Evolutionary conservation across 805 yeast genomes (phyloP).

Genomic region (Myxozyma mucilagina): DNA sequence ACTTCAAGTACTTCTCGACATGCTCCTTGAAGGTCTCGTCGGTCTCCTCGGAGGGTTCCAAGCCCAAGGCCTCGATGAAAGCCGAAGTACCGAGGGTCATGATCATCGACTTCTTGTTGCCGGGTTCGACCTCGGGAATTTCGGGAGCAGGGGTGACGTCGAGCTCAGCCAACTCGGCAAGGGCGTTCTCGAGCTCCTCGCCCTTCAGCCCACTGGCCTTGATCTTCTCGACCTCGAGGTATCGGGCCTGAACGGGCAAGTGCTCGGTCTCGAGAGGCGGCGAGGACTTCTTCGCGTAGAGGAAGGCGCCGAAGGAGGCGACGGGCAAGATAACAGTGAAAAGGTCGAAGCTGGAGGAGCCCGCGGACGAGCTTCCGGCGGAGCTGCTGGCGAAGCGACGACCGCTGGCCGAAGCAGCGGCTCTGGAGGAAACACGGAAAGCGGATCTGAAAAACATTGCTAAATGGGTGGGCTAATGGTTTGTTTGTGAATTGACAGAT

Average conservation of each 20-base stretch:
- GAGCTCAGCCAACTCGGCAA: neutral
- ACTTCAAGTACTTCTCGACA: neutral
- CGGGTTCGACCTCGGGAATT: neutral
- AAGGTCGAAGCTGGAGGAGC: conserved; percentile 2
- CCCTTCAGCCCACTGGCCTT: neutral
- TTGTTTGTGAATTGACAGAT: too few species aligned
- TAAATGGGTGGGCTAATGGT: too few species aligned
- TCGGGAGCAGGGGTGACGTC: neutral
- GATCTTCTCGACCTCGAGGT: neutral
- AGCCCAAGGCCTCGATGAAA: neutral
- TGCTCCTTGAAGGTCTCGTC: neutral
- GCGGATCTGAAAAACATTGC: neutral
- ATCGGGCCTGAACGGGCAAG: conserved; percentile 2
- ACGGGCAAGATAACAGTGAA: neutral
- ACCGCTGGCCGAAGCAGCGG: neutral
- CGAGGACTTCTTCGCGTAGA: conserved; percentile 3
- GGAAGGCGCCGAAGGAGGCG: conserved; percentile 1
- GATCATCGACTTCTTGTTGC: neutral
- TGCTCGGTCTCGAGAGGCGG: neutral
- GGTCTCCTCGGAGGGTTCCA: neutral
- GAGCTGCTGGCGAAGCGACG: conserved; percentile 10
- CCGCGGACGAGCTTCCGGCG: neutral
- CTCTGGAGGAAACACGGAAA: conserved; percentile 4
- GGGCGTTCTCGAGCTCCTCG: neutral
- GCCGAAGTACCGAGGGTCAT: too few species aligned